These are phyloP conservation scores for Syzygium aqueum DNA, from an alignment of 345 rosid species.

Conservation along the genomic window DNA sequence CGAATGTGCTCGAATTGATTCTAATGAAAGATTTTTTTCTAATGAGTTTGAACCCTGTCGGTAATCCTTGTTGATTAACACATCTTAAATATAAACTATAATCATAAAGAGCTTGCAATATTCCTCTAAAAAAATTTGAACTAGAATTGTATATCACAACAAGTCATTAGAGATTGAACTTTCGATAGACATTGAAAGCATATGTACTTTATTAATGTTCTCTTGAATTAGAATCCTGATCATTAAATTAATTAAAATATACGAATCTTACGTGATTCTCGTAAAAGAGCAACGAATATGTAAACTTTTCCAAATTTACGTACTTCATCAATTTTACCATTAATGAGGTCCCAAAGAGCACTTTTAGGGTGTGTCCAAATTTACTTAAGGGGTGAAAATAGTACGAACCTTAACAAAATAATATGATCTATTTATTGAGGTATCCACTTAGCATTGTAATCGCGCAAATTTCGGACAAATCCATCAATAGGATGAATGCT, in stretches of 20 bases:
- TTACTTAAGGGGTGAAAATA: background rate
- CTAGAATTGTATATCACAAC: background rate
- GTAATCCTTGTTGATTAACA: background rate
- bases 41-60: background rate
- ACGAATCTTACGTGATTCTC: background rate
- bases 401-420: background rate
- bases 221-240: background rate
- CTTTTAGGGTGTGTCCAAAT: background rate
- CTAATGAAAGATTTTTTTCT: too few species aligned
- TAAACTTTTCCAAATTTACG: background rate
- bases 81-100: background rate
- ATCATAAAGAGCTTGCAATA: background rate
- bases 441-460: background rate
- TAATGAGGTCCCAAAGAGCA: background rate
- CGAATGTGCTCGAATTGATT: background rate
- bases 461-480: background rate
- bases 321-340: background rate
- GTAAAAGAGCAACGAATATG: background rate
- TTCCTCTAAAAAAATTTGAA: background rate
- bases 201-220: background rate
- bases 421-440: background rate
- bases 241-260: background rate
- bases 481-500: background rate
- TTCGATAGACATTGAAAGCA: background rate
- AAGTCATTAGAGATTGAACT: background rate